Evolutionary conservation across 2,329 filamentous ascomycete species (phyloP), one percentile per base, ranked within the genome.

Genomic region (Alternaria triticina): DNA sequence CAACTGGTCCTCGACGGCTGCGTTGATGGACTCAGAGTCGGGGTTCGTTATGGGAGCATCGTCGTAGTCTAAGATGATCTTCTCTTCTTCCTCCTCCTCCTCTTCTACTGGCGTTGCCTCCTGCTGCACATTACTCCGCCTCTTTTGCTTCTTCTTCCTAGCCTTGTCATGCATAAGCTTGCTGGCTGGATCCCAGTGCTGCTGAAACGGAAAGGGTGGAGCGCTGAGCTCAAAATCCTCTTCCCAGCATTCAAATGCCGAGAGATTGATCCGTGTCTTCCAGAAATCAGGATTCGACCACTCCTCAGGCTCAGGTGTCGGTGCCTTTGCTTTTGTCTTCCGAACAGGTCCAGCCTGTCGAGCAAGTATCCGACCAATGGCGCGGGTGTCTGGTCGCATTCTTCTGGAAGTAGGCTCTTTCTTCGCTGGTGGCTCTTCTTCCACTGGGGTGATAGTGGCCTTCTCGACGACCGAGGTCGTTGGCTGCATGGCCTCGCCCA

Each of bases 201-300:
- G 94, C 15, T 91, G 84, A 77, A 97, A 97, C 0, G 94, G 94
- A 74, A 96, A 97, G 0, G 94, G 92, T 0, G 95, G 94, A 33
- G 92, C 86, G 57, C 87, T 91, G 49, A 97, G 83, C 30, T 86
- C 82, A 30, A 73, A 72, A 4, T 78, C 75, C 51, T 79, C 75
- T n/a, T 91, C 86, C 65, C 89, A 88, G 79, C 94, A 97, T 77
- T 98, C 95, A 1, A 96, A 92, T 22, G 93, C 94, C 23, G 87
- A 86, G 64, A 97, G 88, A 11, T 83, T 86, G 63, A 97, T 90
- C 69, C 89, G 93, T 5, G 87, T 82, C 69, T 88, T 88, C 94
- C 94, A 97, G 22, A 87, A 85, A 28, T 91, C 85, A 1, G 86
- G 81, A 47, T 88, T 84, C 47, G 86, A 68, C 36, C 70, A 70